Percentiles rank a stretch among this genome's conserved stretches.
These are phyloP conservation scores for Hypoxylon fuscum DNA, from an alignment of 495 filamentous ascomycete genomes.

Conservation along the genomic window DNA sequence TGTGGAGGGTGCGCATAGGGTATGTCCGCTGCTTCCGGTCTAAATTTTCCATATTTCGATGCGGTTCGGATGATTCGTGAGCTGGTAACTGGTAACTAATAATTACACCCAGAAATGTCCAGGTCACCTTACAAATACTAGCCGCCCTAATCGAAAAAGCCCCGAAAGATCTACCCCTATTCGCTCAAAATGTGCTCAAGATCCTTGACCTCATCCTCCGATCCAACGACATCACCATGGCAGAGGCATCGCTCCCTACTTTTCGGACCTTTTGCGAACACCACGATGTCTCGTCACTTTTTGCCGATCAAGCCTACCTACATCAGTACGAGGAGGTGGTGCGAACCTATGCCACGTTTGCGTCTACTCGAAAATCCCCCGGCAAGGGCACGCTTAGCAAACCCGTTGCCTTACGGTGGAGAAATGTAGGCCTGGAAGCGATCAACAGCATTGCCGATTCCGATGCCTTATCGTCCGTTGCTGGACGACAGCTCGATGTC, in stretches of 20 bases:
- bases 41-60: slow-evolving; percentile 1
- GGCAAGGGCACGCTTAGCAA: slow-evolving; percentile 66
- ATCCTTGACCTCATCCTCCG: slow-evolving; percentile 80
- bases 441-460: slow-evolving; percentile 80
- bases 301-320: slow-evolving; percentile 82
- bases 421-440: slow-evolving; percentile 79
- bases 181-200: slow-evolving; percentile 79
- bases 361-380: slow-evolving; percentile 61
- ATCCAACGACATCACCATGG: slow-evolving; percentile 84
- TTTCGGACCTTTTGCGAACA: slow-evolving; percentile 85
- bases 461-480: slow-evolving; percentile 76
- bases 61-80: slow-evolving; percentile 7
- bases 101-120: slow-evolving; percentile 74
- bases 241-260: slow-evolving; percentile 84
- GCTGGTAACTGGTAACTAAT: slow-evolving; percentile 17
- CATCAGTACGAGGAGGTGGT: slow-evolving; percentile 85
- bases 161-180: slow-evolving; percentile 87
- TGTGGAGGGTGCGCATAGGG: slow-evolving; percentile 82
- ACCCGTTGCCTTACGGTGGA: slow-evolving; percentile 83
- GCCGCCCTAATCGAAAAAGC: slow-evolving; percentile 90
- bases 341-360: slow-evolving; percentile 78
- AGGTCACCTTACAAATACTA: slow-evolving; percentile 89
- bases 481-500: slow-evolving; percentile 74
- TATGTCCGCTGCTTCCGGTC: slow-evolving; percentile 54
- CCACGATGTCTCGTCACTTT: slow-evolving; percentile 78